These are phyloP conservation scores for Xenosphaeropsis pyriputrescens DNA, from an alignment of 2,329 filamentous ascomycete species.

Conservation along the genomic window DNA sequence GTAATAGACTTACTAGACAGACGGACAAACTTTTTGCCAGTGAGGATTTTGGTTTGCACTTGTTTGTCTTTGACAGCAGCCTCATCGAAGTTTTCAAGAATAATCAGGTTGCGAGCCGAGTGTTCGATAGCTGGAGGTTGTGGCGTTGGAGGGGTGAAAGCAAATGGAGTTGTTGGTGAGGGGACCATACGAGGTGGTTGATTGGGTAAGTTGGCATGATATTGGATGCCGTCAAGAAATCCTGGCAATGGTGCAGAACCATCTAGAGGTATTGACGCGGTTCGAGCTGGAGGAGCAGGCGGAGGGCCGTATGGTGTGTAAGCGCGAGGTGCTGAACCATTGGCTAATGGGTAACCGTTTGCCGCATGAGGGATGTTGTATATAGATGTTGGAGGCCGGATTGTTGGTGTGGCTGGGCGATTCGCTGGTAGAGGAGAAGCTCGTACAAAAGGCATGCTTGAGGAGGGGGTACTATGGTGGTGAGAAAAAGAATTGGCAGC, in stretches of 20 bases:
- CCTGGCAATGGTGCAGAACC: conserved; percentile 16
- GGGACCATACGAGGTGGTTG: conserved; percentile 3
- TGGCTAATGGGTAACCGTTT: conserved; percentile 5
- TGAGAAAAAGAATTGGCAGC: neutral
- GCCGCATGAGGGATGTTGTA: neutral
- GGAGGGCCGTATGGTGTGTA: conserved; percentile 6
- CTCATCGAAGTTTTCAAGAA: conserved; percentile 41
- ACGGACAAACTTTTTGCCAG: conserved; percentile 31
- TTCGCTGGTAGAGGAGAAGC: neutral
- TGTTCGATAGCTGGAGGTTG: conserved; percentile 24
- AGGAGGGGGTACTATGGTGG: neutral
- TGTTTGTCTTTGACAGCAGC: conserved; percentile 32
- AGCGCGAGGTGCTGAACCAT: conserved; percentile 8
- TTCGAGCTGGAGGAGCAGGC: conserved; percentile 5
- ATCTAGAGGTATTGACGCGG: conserved; percentile 11
- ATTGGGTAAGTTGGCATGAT: conserved; percentile 20
- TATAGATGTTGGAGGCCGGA: neutral
- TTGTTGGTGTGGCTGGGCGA: neutral
- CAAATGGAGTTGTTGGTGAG: conserved; percentile 8
- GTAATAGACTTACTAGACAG: conserved; percentile 25
- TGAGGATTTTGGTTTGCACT: conserved; percentile 38
- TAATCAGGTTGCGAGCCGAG: conserved; percentile 39
- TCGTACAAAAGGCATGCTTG: neutral
- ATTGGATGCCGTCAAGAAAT: conserved; percentile 27
- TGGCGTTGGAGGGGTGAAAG: conserved; percentile 8